phyloP scores from a whole-genome alignment of 2,329 filamentous ascomycete genomes.

The Phoma sp. region DNA sequence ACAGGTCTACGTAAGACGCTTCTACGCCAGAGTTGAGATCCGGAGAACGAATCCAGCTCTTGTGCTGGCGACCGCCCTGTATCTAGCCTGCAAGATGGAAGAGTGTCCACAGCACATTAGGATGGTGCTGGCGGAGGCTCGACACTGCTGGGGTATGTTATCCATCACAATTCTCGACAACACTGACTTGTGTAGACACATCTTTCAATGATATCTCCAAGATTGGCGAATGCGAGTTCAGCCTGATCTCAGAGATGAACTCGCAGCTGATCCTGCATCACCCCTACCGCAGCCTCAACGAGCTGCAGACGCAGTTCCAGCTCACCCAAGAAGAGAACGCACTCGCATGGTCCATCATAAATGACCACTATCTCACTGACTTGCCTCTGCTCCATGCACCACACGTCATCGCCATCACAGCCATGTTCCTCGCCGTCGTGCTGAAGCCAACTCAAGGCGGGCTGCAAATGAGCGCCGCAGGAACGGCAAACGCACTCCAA shows the following conservation, averaged over 20 bases:
- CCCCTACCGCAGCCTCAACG: slow-evolving; percentile 81
- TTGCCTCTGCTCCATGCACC: slow-evolving; percentile 85
- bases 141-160: slow-evolving; percentile 63
- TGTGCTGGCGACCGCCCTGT: slow-evolving; percentile 89
- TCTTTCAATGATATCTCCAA: slow-evolving; percentile 72
- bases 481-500: slow-evolving; percentile 50
- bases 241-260: slow-evolving; percentile 87
- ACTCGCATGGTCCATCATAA: slow-evolving; percentile 83
- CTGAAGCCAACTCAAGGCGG: slow-evolving; percentile 70
- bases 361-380: slow-evolving; percentile 92
- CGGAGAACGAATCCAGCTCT: slow-evolving; percentile 93
- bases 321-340: slow-evolving; percentile 80
- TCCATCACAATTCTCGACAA: not conserved
- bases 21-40: slow-evolving; percentile 90
- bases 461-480: slow-evolving; percentile 54
- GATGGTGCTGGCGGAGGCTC: slow-evolving; percentile 84
- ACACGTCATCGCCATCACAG: slow-evolving; percentile 87
- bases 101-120: slow-evolving; percentile 96
- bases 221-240: slow-evolving; percentile 93
- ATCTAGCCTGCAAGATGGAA: slow-evolving; percentile 97
- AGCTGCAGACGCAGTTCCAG: slow-evolving; percentile 72
- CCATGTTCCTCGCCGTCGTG: slow-evolving; percentile 83
- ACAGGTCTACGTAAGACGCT: slow-evolving; percentile 92
- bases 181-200: slow-evolving; percentile 37
- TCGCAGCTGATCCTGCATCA: slow-evolving; percentile 91